These are phyloP conservation scores for Arctium lappa DNA, from an alignment of 129 eudicot genomes.

Conservation along the genomic window DNA sequence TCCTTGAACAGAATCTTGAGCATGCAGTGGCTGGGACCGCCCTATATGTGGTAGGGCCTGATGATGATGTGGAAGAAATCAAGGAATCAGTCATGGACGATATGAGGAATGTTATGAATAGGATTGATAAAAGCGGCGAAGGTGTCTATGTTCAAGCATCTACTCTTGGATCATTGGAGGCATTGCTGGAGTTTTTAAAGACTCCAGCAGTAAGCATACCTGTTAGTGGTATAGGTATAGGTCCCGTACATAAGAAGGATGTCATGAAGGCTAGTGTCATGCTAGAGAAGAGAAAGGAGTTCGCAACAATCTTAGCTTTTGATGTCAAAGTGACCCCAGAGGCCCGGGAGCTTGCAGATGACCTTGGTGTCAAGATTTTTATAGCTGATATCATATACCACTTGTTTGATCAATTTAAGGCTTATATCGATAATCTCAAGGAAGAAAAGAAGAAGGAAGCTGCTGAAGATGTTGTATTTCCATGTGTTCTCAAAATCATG, in stretches of 20 bases:
- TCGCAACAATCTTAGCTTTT: slow-evolving; percentile 80
- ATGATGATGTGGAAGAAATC: slow-evolving; percentile 76
- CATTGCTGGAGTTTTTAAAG: slow-evolving; percentile 72
- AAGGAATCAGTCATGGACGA: slow-evolving; percentile 79
- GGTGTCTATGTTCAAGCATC: slow-evolving; percentile 97
- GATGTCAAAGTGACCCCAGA: slow-evolving; percentile 93
- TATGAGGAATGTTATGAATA: slow-evolving; percentile 75
- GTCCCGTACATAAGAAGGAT: slow-evolving; percentile 97
- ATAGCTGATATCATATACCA: slow-evolving; percentile 82
- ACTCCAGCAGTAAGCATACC: slow-evolving; percentile 89
- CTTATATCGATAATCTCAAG: slow-evolving; percentile 81
- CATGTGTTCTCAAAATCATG: slow-evolving; percentile 79
- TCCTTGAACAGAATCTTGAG: slow-evolving; percentile 70
- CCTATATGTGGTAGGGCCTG: slow-evolving; percentile 77
- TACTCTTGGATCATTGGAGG: slow-evolving; percentile 93
- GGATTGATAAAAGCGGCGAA: slow-evolving; percentile 87
- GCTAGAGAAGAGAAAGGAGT: slow-evolving; percentile 92
- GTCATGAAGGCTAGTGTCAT: slow-evolving; percentile 95
- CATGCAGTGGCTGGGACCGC: slow-evolving; percentile 96
- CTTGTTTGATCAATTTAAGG: slow-evolving; percentile 89
- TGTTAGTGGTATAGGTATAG: slow-evolving; percentile 91
- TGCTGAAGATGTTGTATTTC: slow-evolving; percentile 90
- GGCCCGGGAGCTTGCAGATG: slow-evolving; percentile 86
- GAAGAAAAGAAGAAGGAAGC: slow-evolving; percentile 92
- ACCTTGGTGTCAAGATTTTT: slow-evolving; percentile 76